Base-by-base conservation (phyloP, 2,329 filamentous ascomycete species). In the Alternaria brassicae region DNA sequence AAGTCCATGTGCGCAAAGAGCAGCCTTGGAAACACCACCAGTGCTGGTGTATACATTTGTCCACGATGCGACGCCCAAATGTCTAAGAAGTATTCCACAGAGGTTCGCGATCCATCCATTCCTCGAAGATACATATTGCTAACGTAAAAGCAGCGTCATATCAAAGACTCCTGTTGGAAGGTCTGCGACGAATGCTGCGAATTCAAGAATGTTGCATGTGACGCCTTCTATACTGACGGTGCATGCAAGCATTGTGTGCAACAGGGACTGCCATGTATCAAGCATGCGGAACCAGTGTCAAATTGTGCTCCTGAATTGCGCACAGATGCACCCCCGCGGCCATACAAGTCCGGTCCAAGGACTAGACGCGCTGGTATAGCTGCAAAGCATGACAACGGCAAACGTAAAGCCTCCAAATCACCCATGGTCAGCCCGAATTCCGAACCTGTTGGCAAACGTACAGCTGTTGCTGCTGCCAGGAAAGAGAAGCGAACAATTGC, bases 121-220 rank as follows among this genome's bases (percentile, higher is more conserved):
- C 7, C 0, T 5, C 32, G 51, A 6, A 45, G 9, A n/a, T 30
- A 12, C 6, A 21, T n/a, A 40, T 3, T n/a, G 19, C 55, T 64
- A 17, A 64, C 27, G 17, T 2, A n/a, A 3, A 23, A 39, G 28
- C 8, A 57, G 54, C 54, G 54, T 4, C 54, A 57, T 17, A 53
- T 57, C 30, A 52, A 40, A 17, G 54, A 53, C 27, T 36, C 54
- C n/a, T 57, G 54, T 7, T 68, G 66, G 66, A 65, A 62, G 27
- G 37, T 47, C 6, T 68, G 63, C 45, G 63, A 68, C 32, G 62
- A 62, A n/a, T 68, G 66, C 47, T 60, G 49, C 32, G 47, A 52
- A 15, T n/a, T 15, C 15, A 36, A 47, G 0, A 40, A 39, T 9
- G n/a, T 25, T 3, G 32, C 36, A 4, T 68, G 66, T 19, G 58